Evolutionary conservation across 306 rosid genomes (phyloP), one percentile per base, ranked within the genome.

Genomic region (Cotoneaster glaucophyllus): DNA sequence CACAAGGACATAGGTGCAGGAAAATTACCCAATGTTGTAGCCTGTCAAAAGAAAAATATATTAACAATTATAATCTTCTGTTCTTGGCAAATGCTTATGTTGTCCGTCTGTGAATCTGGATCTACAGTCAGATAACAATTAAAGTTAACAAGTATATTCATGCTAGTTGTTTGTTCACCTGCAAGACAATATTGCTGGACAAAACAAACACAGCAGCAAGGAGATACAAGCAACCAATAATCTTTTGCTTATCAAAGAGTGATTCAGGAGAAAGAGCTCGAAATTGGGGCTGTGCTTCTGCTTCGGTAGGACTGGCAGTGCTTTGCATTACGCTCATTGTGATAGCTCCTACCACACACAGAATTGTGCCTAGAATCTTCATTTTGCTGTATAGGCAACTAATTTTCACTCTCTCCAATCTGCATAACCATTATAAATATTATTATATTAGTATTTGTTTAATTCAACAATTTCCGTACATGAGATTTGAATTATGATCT

Each of bases 1-100:
- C 91, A 74, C 75, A 90, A 68, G 6, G 97, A 85, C 82, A 94
- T 77, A 0, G 98, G 98, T 58, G 96, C 97, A 10, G 98, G 96
- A 84, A 94, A 90, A 59, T 85, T 88, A 41, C 83, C 80, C 58
- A 94, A 84, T 17, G 88, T 82, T 64, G 85, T 81, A 71, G 97
- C 96, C 97, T 91, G 77, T 26, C 37, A 61, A 14, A 45, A 64
- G 17, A 45, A 37, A 64, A 52, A 32, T 25, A n/a, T 48, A 44
- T 6, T 26, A 41, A 0, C 29, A 8, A 52, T 19, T 32, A 21
- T 8, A 8, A 54, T 53, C 11, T 19, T 21, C 59, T 48, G 17
- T 48, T 48, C 21, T 15, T 0, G 54, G 18, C 21, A 15, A 48
- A 2, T 48, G 61, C 4, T 21, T 54, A 54, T 54, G 24, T 54